Evolutionary conservation across 179 eudicot genomes (phyloP).

Genomic region (Beta corolliflora): DNA sequence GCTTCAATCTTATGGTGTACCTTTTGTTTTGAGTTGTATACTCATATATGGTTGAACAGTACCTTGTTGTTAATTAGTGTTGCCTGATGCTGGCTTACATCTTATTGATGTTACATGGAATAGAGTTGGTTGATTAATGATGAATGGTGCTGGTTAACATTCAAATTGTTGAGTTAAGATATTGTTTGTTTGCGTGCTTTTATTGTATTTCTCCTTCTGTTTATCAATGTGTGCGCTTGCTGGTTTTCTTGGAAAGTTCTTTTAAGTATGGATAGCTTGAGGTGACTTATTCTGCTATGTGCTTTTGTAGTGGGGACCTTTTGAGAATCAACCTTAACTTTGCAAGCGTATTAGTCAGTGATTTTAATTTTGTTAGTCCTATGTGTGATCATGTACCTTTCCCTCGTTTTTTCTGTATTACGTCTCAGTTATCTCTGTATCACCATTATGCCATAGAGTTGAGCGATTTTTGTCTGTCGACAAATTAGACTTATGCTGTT

Average conservation of each 20-base stretch:
- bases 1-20: neutral
- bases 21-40: neutral
- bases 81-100: neutral
- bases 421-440: neutral
- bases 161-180: no score
- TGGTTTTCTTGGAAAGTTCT: neutral
- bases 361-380: neutral
- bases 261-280: neutral
- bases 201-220: neutral
- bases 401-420: neutral
- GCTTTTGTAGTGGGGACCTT: neutral
- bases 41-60: neutral
- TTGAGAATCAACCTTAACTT: neutral
- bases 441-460: neutral
- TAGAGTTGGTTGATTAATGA: neutral
- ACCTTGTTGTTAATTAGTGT: constrained; percentile 2
- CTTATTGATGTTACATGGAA: neutral
- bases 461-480: neutral
- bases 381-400: neutral
- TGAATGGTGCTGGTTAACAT: no score
- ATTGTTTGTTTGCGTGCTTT: no score
- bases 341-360: neutral
- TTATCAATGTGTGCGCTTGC: neutral
- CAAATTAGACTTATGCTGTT: neutral
- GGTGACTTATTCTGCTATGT: neutral